These are phyloP conservation scores for Pisolithus orientalis DNA, from an alignment of 768 basidiomycete genomes.

Conservation along the genomic window DNA sequence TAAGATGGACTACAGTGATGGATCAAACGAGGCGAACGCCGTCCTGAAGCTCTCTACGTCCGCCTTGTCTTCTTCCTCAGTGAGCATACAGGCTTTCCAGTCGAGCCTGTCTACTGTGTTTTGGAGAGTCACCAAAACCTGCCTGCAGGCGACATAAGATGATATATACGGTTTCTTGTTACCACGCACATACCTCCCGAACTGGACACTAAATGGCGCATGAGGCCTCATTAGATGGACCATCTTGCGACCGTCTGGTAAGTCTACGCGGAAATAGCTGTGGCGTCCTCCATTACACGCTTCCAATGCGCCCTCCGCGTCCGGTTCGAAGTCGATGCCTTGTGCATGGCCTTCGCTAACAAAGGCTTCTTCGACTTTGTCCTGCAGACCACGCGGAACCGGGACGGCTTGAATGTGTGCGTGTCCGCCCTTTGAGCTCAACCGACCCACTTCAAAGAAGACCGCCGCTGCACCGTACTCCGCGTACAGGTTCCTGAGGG, in stretches of 20 bases:
- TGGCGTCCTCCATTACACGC: slow-evolving; percentile 43
- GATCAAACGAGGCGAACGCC: slow-evolving; percentile 74
- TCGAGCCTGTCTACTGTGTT: slow-evolving; percentile 74
- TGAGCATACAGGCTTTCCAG: slow-evolving; percentile 84
- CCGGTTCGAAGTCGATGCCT: slow-evolving; percentile 71
- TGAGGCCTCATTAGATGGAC: slow-evolving; percentile 80
- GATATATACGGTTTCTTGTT: not conserved
- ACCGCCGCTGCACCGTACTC: slow-evolving; percentile 65
- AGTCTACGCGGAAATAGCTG: slow-evolving; percentile 87
- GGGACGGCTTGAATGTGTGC: slow-evolving; percentile 89
- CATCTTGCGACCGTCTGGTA: slow-evolving; percentile 80
- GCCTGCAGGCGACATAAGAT: slow-evolving; percentile 39
- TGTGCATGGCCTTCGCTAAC: slow-evolving; percentile 55
- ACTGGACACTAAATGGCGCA: slow-evolving; percentile 82
- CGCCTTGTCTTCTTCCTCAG: slow-evolving; percentile 79
- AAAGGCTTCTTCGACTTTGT: slow-evolving; percentile 68
- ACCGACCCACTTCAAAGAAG: slow-evolving; percentile 81
- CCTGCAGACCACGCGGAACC: slow-evolving; percentile 55
- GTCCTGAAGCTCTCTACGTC: slow-evolving; percentile 82
- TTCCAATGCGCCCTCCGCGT: slow-evolving; percentile 57
- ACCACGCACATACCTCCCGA: slow-evolving; percentile 68
- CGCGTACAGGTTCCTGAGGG: slow-evolving; percentile 66
- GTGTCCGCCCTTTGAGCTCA: slow-evolving; percentile 85
- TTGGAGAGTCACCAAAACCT: slow-evolving; percentile 74
- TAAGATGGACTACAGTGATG: slow-evolving; percentile 25